Conservation (phyloP, 2,329 filamentous ascomycete genomes). For the Epichloe sp. region DNA sequence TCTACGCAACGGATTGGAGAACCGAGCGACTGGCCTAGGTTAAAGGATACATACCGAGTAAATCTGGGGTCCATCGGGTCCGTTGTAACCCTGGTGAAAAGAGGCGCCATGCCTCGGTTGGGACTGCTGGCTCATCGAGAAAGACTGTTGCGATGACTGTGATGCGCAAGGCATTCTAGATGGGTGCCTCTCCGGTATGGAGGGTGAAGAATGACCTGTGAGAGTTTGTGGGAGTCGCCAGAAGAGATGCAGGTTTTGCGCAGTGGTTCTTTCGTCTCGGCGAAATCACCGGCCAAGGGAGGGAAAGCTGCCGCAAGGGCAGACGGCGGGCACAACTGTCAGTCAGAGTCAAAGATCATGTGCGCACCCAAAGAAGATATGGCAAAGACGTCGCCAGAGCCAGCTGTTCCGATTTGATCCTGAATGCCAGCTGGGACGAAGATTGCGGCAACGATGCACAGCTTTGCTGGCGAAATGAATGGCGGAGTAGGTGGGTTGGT, state of each 20-base stretch:
- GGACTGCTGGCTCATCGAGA: constrained; percentile 42
- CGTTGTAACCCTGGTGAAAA: constrained; percentile 22
- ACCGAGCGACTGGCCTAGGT: background rate
- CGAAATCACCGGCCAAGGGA: constrained; percentile 1
- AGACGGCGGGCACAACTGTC: background rate
- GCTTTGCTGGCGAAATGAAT: constrained; percentile 5
- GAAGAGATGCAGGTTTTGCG: background rate
- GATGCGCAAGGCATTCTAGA: constrained; percentile 28
- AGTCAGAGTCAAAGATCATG: background rate
- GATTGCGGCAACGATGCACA: background rate
- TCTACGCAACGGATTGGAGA: background rate
- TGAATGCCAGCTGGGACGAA: background rate
- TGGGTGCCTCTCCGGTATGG: background rate
- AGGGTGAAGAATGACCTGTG: background rate
- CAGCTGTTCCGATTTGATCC: background rate
- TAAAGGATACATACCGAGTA: constrained; percentile 39
- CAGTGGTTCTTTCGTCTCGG: background rate
- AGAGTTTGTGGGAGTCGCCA: background rate
- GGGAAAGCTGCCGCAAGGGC: background rate
- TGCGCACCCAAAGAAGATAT: background rate
- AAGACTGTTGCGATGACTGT: constrained; percentile 43
- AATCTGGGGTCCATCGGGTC: constrained; percentile 38
- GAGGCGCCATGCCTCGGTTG: constrained; percentile 26
- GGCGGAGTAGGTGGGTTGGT: constrained; percentile 5
- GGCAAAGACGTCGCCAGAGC: background rate